Conservation (phyloP, 495 filamentous ascomycete genomes). For the Cercophora samala region DNA sequence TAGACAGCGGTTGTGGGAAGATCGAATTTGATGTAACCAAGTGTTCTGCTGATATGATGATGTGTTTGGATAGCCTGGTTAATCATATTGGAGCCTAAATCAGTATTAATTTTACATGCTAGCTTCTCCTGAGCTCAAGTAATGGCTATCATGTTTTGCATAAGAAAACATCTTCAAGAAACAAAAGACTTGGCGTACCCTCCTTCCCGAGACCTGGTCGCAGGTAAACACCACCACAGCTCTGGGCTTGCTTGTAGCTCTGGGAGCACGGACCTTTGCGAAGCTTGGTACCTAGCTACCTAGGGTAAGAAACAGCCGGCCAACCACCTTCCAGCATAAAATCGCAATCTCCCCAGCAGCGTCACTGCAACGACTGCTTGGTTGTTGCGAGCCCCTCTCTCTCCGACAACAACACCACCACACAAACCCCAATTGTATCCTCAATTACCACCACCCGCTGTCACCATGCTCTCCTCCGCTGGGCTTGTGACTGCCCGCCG, state of each 20-base stretch:
- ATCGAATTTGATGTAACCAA: too few species aligned
- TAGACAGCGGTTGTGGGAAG: neutral
- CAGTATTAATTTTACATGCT: too few species aligned
- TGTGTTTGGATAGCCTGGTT: too few species aligned
- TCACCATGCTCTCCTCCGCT: constrained; percentile 33
- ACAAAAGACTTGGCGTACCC: neutral
- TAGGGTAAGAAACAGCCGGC: neutral
- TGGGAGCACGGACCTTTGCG: neutral
- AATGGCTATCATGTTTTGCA: neutral
- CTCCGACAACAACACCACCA: neutral
- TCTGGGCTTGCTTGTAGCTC: neutral
- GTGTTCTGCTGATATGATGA: too few species aligned
- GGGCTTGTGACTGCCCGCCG: constrained; percentile 27
- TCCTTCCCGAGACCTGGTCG: neutral
- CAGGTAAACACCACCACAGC: neutral
- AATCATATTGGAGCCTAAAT: too few species aligned
- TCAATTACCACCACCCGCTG: neutral
- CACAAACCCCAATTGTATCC: constrained; percentile 10
- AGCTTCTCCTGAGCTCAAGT: neutral
- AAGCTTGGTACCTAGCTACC: neutral
- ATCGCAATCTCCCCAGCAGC: constrained; percentile 15
- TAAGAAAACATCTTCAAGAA: neutral
- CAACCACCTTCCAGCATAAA: constrained; percentile 13
- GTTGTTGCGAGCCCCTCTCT: neutral
- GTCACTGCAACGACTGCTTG: neutral